Evolutionary conservation across 257 asterid genomes (phyloP), one percentile per base, ranked within the genome.

Genomic region (Knoxia roxburghii): DNA sequence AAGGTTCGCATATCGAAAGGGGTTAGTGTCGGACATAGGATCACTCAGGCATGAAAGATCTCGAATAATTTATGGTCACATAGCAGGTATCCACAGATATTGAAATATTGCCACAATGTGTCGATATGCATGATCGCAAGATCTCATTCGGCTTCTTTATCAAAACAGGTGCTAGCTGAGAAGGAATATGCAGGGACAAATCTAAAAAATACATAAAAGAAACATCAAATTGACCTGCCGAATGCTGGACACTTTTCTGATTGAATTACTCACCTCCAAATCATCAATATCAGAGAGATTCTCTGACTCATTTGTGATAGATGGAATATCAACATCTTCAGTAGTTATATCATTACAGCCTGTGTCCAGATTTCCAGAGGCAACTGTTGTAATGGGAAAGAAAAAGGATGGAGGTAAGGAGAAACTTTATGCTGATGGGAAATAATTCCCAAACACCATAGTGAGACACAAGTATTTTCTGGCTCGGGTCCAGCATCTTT

Each of bases 241-340:
- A 12, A 20, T n/a, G 32, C 46, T 27, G 48, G 13, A 46, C 10
- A 23, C 0, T 2, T 20, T 43, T 68, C 65, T 20, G 50, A 35
- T 50, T 43, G 59, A 12, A 56, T 69, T 9, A 64, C 70, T 85
- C 59, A 62, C 97, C 95, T 91, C 98, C 24, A 15, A 61, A 65
- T 91, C 98, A 69, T 91, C 98, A 54, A 87, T 84, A 73, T 91
- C 98, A 5, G 95, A 85, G 18, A 89, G 82, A 61, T 62, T 89
- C 50, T 80, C 95, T 2, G 95, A 76, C 72, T 89, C 91, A 46
- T 84, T 88, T 26, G 43, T 40, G 18, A 60, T 37, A 35, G 75
- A 37, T 11, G 57, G 69, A 62, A 29, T 20, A 9, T 61, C 15
- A 18, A 20, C 74, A 70, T 37, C 62, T 26, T 29, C 14, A 1